These are phyloP conservation scores for Rhododendron kiyosumense DNA, from an alignment of 148 eudicot genomes.

Conservation along the genomic window DNA sequence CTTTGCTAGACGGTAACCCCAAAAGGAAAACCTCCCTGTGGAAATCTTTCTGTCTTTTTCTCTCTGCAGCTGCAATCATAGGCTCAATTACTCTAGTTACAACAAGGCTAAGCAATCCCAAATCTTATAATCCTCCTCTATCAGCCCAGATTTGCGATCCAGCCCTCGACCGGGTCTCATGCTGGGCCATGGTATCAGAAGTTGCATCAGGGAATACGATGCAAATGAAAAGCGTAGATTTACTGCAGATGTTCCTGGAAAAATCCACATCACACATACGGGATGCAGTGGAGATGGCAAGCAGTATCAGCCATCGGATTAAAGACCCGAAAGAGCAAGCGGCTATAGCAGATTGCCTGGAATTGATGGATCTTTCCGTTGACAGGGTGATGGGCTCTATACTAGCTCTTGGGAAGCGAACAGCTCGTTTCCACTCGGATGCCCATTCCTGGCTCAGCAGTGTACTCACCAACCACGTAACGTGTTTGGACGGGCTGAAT, in stretches of 20 bases:
- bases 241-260: conserved; percentile 10
- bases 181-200: conserved; percentile 17
- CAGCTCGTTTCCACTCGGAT: conserved; percentile 9
- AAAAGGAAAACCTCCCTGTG: too few relatives aligned
- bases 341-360: conserved; percentile 32
- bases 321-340: conserved; percentile 15
- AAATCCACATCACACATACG: conserved; percentile 9
- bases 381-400: conserved; percentile 27
- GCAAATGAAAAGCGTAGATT: not conserved
- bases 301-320: not conserved
- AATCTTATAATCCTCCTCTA: too few relatives aligned
- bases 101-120: too few relatives aligned
- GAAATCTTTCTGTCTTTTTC: too few relatives aligned
- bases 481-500: conserved; percentile 40
- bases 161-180: conserved; percentile 21
- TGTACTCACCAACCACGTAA: conserved; percentile 43
- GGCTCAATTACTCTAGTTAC: too few relatives aligned
- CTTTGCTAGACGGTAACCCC: too few relatives aligned
- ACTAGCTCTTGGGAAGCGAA: conserved; percentile 5
- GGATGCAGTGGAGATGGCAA: not conserved
- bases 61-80: too few relatives aligned
- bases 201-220: conserved; percentile 1
- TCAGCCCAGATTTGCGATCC: conserved; percentile 6
- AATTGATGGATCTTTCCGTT: conserved; percentile 31
- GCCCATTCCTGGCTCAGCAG: conserved; percentile 48